Base-by-base conservation (phyloP, 768 basidiomycete genomes). In the Paxillus involutus region DNA sequence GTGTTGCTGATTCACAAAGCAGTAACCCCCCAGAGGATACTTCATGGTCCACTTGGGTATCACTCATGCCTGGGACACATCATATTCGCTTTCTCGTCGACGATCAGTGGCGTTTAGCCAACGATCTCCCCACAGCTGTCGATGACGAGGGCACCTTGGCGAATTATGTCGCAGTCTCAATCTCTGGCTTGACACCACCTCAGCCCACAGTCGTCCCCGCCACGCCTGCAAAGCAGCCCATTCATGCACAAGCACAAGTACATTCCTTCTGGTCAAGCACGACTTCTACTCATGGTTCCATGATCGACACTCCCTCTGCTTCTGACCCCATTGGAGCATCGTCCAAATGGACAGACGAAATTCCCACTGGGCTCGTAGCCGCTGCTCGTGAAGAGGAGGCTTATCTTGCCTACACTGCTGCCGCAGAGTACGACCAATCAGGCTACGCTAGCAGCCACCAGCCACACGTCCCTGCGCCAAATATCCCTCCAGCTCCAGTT, bases 61-160 rank as follows among this genome's bases (percentile, higher is more conserved):
- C 76, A 5, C 81, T 98, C 0, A 82, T 84, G 10, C 93, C 94
- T 0, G 96, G 96, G 14, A 94, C 94, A 0, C 94, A 98, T 66
- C 91, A 94, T 59, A 80, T 98, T 67, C 91, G 94, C 53, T 98
- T 97, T 77, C 83, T 98, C 59, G 91, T 98, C 56, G 96, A 98
- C 68, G 91, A 89, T 44, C 81, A 85, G 44, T 93, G 88, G 85
- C 83, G 88, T 56, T 83, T 89, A 7, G 82, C 88, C 3, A 80
- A 87, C 58, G 84, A 90, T 58, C 79, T 86, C n/a, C 89, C 91
- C 6, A 86, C 89, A 24, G 93, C 93, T 1, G 93, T 95, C 44
- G 93, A 94, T 66, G 94, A 98, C 67, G 90, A 94, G 63, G 96
- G 96, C 32, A 89, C 88, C 26, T 78, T 98, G 43, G 92, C 96